Conservation (phyloP, 495 filamentous ascomycete genomes). For the Neurospora sp. region DNA sequence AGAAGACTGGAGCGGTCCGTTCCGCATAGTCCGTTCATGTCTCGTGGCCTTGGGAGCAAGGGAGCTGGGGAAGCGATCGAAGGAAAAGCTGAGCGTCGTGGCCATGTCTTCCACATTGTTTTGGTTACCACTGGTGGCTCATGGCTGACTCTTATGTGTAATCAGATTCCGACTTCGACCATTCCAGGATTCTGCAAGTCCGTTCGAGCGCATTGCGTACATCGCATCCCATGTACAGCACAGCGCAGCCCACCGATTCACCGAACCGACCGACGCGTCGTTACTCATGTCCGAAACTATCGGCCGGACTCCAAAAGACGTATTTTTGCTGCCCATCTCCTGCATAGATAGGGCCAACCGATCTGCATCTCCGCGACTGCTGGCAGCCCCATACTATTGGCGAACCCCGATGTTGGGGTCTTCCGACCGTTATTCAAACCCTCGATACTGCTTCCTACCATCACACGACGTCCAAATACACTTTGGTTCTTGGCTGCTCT, state of each 20-base stretch:
- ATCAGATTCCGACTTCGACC: neutral
- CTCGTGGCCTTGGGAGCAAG: neutral
- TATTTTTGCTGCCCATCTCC: neutral
- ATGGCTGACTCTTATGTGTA: neutral
- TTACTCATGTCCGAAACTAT: neutral
- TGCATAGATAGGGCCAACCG: accelerated
- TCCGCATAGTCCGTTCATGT: neutral
- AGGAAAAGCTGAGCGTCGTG: neutral
- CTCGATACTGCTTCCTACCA: no score
- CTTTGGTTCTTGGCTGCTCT: neutral
- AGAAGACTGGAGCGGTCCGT: neutral
- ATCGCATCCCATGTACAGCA: neutral
- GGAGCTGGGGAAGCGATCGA: neutral
- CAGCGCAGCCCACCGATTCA: neutral
- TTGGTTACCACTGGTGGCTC: neutral
- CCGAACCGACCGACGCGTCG: neutral
- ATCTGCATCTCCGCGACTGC: neutral
- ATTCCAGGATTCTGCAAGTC: neutral
- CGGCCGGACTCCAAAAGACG: neutral
- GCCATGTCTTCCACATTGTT: neutral
- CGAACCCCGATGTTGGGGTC: neutral
- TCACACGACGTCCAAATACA: neutral
- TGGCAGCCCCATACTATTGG: neutral
- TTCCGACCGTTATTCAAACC: no score
- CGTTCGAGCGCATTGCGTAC: neutral